These are phyloP conservation scores for Beauveria scarabaeidicola DNA, from an alignment of 2,329 filamentous ascomycete species.

Conservation along the genomic window DNA sequence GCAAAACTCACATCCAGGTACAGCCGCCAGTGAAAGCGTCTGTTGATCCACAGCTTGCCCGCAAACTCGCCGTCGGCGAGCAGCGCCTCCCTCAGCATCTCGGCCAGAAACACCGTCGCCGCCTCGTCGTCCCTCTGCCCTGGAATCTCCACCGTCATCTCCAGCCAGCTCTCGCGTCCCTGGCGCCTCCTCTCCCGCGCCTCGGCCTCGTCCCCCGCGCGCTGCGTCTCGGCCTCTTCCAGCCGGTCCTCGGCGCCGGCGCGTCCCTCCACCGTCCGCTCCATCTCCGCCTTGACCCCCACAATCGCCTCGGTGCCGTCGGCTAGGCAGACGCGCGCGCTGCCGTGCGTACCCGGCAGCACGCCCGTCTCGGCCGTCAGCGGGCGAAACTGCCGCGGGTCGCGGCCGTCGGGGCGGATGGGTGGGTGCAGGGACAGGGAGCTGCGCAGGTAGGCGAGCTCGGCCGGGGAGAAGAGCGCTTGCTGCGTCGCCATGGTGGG, in stretches of 20 bases:
- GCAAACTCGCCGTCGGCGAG: slow-evolving; percentile 62
- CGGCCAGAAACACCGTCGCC: slow-evolving; percentile 74
- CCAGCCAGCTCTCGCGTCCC: slow-evolving; percentile 66
- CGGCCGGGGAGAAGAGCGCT: slow-evolving; percentile 81
- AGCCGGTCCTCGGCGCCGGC: slow-evolving; percentile 20
- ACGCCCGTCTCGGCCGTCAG: slow-evolving; percentile 85
- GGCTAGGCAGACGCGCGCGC: slow-evolving; percentile 84
- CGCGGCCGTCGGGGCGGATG: slow-evolving; percentile 80
- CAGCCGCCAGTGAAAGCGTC: slow-evolving; percentile 89
- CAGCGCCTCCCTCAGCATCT: slow-evolving; percentile 83
- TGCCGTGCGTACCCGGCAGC: slow-evolving; percentile 82
- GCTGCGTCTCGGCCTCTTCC: slow-evolving; percentile 23
- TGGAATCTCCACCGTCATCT: slow-evolving; percentile 85
- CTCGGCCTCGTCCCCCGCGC: slow-evolving; percentile 32
- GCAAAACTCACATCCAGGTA: slow-evolving; percentile 72
- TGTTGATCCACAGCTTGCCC: slow-evolving; percentile 75
- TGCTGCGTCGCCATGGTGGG: slow-evolving; percentile 55
- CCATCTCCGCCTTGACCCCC: slow-evolving; percentile 90
- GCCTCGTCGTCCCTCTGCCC: slow-evolving; percentile 87
- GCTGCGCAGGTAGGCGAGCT: slow-evolving; percentile 89
- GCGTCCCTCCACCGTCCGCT: slow-evolving; percentile 47
- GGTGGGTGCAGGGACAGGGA: slow-evolving; percentile 75
- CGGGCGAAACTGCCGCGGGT: slow-evolving; percentile 79
- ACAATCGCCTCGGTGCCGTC: slow-evolving; percentile 96
- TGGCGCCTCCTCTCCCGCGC: slow-evolving; percentile 27